Base-by-base conservation (phyloP, 2,329 filamentous ascomycete species). In the Arthrobotrys iridis region DNA sequence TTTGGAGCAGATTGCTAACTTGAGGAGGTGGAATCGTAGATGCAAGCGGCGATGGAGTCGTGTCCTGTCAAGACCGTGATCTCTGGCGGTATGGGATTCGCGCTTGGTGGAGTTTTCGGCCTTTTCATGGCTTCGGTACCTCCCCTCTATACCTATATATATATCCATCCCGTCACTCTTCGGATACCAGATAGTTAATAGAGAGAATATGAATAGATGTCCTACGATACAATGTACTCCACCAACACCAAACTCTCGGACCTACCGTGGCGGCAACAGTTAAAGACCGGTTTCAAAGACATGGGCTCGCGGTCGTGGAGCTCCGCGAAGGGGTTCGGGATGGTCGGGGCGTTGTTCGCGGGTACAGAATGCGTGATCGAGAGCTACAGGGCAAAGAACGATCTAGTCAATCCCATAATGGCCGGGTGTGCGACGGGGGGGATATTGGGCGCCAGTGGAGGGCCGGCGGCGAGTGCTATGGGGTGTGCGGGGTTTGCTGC, bases 351-450 rank as follows among this genome's bases (percentile, higher is more conserved):
- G 1, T 87, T 98, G 18, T 99, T 96, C 84, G 88, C 89, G 13
- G 94, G 94, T 41, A 96, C 95, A 62, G 95, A 99, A 84, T 99
- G 95, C 84, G 93, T 92, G 77, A 93, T 99, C 80, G 95, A 99
- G 83, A 93, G 93, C 0, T 87, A 92, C 79, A 88, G 95, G 28
- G 95, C 93, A 20, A 97, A 96, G 85, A 97, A 98, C 83, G 95
- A 98, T 82, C 83, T 98, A 28, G 88, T 85, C 77, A 99, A 99
- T 84, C 93, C 93, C 64, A 89, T 95, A 3, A 88, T 90, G 3
- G 93, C 93, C 0, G 95, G 95, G 0, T 98, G 94, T 81, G 85
- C 97, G 64, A 97, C 95, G 7, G 95, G 95, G 13, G 95, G 92
- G 15, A 91, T 95, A 64, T 83, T 99, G 77, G 94, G 93, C 52